These are phyloP conservation scores for Lathyrus sativus DNA, from an alignment of 306 rosid genomes.

Conservation along the genomic window DNA sequence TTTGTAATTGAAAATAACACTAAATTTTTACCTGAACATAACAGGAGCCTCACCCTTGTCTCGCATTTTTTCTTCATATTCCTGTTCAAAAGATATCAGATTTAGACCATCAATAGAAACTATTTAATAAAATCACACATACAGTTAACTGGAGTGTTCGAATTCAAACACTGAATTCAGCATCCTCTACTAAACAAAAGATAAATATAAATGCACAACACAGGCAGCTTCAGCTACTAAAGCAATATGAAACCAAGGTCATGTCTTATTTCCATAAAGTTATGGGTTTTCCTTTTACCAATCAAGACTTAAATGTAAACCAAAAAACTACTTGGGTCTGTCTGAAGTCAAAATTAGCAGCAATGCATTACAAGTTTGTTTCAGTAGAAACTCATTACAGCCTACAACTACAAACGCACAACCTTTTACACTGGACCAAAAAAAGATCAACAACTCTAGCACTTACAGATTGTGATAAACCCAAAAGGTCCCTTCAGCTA, in stretches of 20 bases:
- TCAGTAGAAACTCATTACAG: slow-evolving; percentile 23
- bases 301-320: slow-evolving; percentile 17
- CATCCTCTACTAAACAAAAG: slow-evolving; percentile 1
- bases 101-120: slow-evolving; percentile 27
- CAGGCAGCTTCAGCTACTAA: slow-evolving; percentile 32
- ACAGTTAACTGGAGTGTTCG: slow-evolving; percentile 1
- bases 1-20: slow-evolving; percentile 23
- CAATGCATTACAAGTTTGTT: slow-evolving; percentile 6
- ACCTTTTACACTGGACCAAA: slow-evolving; percentile 29
- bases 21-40: slow-evolving; percentile 83
- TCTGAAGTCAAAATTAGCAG: slow-evolving; percentile 27
- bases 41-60: slow-evolving; percentile 97
- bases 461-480: slow-evolving; percentile 38
- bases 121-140: slow-evolving; percentile 31
- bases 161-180: background rate
- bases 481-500: slow-evolving; percentile 33
- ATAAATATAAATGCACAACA: slow-evolving; percentile 1
- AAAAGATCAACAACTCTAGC: slow-evolving; percentile 34
- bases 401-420: slow-evolving; percentile 4
- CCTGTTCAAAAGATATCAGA: slow-evolving; percentile 61
- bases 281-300: slow-evolving; percentile 23
- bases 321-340: slow-evolving; percentile 6
- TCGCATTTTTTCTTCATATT: slow-evolving; percentile 80
- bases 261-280: slow-evolving; percentile 23
- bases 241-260: slow-evolving; percentile 26